These are phyloP conservation scores for Volvox carteri DNA, from an alignment of 163 green algal species.

Conservation along the genomic window DNA sequence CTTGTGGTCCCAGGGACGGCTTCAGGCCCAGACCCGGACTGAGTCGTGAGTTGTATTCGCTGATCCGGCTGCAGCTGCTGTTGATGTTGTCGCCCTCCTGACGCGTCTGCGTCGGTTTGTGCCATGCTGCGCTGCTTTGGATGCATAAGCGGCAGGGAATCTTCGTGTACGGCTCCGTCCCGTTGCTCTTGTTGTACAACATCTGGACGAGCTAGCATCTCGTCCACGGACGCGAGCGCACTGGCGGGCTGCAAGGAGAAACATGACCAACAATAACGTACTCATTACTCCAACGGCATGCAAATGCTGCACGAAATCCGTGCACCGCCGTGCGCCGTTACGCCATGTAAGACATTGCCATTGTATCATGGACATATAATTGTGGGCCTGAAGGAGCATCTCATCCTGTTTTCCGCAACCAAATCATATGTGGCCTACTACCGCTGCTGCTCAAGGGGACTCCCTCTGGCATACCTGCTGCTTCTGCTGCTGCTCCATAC, in stretches of 20 bases:
- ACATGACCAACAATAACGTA: too few species aligned
- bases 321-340: too few species aligned
- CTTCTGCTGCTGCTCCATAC: neutral
- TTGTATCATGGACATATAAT: too few species aligned
- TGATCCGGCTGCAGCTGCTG: neutral
- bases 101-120: neutral
- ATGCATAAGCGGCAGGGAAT: slow-evolving; percentile 33
- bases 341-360: too few species aligned
- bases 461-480: too few species aligned
- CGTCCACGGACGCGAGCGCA: slow-evolving; percentile 30
- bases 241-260: neutral
- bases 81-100: neutral
- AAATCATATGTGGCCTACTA: too few species aligned
- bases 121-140: slow-evolving; percentile 19
- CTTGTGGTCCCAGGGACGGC: neutral
- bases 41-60: neutral
- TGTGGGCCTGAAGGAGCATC: too few species aligned
- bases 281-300: too few species aligned
- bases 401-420: too few species aligned
- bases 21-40: neutral
- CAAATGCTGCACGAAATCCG: too few species aligned
- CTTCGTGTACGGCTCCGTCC: neutral
- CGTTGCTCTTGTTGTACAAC: neutral
- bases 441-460: neutral
- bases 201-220: neutral